Conservation (phyloP, 257 asterid species). For the Plantago ovata region DNA sequence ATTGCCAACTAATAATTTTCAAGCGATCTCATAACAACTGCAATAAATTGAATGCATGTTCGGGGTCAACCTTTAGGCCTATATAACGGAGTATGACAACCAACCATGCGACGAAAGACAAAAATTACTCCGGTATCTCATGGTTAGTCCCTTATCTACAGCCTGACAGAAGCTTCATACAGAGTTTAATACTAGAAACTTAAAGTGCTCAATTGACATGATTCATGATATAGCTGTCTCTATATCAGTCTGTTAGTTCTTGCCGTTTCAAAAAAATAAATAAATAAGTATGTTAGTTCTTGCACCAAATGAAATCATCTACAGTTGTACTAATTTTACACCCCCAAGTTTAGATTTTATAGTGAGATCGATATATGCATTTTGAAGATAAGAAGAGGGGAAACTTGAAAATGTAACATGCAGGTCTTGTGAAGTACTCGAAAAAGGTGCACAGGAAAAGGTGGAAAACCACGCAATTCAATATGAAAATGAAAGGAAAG, state of each 20-base stretch:
- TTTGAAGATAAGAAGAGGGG: conserved; percentile 5
- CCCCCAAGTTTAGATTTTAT: too few species aligned
- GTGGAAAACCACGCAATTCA: not conserved
- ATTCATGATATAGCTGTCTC: too few species aligned
- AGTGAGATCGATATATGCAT: too few species aligned
- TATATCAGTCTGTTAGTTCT: too few species aligned
- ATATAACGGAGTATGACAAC: too few species aligned
- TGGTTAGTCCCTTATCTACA: not conserved
- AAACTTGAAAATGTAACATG: conserved; percentile 11
- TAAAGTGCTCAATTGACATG: too few species aligned
- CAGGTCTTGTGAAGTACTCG: conserved; percentile 16
- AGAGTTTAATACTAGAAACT: too few species aligned
- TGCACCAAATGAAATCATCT: not conserved
- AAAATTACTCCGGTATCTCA: not conserved
- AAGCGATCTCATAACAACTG: conserved; percentile 38
- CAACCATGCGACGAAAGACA: too few species aligned
- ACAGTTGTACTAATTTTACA: too few species aligned
- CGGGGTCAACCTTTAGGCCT: conserved; percentile 14
- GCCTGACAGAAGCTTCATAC: not conserved
- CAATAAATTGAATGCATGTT: conserved; percentile 20
- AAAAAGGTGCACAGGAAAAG: not conserved
- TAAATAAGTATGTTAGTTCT: not conserved
- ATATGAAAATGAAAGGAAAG: too few species aligned
- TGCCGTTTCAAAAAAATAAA: too few species aligned
- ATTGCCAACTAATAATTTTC: conserved; percentile 30